A percentile compares a stretch with the other conserved stretches of the same genome.
Conservation (phyloP, 495 filamentous ascomycete species). For the Pyronema omphalodes region DNA sequence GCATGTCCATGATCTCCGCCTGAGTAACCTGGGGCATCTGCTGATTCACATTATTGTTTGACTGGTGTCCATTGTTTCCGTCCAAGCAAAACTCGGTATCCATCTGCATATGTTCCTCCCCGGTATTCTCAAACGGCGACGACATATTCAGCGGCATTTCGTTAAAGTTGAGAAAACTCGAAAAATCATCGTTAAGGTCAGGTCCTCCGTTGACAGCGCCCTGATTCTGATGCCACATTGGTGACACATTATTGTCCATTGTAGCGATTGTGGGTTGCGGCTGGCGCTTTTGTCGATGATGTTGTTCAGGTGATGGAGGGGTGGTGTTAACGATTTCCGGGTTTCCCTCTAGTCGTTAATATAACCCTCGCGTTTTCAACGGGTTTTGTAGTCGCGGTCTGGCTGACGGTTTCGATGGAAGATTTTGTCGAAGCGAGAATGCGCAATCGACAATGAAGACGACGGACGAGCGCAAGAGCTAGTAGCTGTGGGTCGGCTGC, state of each 20-base stretch:
- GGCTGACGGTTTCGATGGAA: not conserved
- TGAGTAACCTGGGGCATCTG: constrained; percentile 4
- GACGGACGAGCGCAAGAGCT: not conserved
- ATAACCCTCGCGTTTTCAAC: not conserved
- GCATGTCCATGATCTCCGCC: constrained; percentile 27
- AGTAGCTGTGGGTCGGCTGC: not conserved
- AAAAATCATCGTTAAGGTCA: constrained; percentile 19
- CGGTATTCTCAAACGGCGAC: constrained; percentile 17
- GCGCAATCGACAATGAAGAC: not conserved
- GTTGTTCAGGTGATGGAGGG: constrained; percentile 1
- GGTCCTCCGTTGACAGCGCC: constrained; percentile 7
- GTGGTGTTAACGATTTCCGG: constrained; percentile 1
- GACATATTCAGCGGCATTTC: constrained; percentile 15
- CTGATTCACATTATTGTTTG: not conserved
- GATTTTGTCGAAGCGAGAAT: not conserved
- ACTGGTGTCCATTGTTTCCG: constrained; percentile 6
- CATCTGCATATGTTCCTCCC: constrained; percentile 17
- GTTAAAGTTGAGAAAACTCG: constrained; percentile 20
- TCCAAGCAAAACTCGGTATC: constrained; percentile 19
- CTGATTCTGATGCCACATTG: constrained; percentile 18
- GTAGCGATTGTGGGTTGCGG: constrained; percentile 4
- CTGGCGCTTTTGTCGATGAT: not conserved
- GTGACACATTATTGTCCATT: constrained; percentile 19
- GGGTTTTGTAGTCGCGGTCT: constrained; percentile 8
- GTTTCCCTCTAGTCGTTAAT: not conserved